These are phyloP conservation scores for Neurospora sp. DNA, from an alignment of 495 filamentous ascomycete species.

Conservation along the genomic window DNA sequence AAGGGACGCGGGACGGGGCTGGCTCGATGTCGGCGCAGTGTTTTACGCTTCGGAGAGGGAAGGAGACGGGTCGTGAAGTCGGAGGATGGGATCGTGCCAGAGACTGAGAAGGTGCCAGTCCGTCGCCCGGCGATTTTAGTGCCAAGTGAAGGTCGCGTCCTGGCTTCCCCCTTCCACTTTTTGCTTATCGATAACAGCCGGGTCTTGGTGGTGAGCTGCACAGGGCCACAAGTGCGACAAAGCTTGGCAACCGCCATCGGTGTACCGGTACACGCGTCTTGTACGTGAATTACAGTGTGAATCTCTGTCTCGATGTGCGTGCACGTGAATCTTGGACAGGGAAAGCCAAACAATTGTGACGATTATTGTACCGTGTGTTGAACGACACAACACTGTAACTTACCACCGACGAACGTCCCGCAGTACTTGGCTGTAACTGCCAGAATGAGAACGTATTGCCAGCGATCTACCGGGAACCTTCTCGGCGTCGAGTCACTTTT, in stretches of 20 bases:
- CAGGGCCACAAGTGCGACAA: neutral
- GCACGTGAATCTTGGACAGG: neutral
- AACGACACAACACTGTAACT: neutral
- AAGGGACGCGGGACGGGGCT: neutral
- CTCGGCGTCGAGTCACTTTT: neutral
- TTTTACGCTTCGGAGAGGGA: neutral
- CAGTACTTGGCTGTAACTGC: neutral
- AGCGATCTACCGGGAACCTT: neutral
- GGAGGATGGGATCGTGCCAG: neutral
- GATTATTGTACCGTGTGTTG: neutral
- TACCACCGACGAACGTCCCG: neutral
- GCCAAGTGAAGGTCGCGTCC: neutral
- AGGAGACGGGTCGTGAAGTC: neutral
- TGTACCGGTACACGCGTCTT: neutral
- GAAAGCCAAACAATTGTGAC: neutral
- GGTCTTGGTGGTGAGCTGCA: neutral
- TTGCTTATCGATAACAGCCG: slow-evolving; percentile 22
- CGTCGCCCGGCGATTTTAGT: neutral
- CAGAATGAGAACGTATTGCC: neutral
- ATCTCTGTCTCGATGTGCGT: neutral
- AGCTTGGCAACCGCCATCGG: neutral
- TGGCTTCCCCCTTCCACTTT: slow-evolving; percentile 10
- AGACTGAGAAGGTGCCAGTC: neutral
- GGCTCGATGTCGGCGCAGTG: neutral
- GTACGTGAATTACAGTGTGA: neutral